phyloP scores from a whole-genome alignment of 148 eudicot genomes.

The Vaccinium macrocarpon region DNA sequence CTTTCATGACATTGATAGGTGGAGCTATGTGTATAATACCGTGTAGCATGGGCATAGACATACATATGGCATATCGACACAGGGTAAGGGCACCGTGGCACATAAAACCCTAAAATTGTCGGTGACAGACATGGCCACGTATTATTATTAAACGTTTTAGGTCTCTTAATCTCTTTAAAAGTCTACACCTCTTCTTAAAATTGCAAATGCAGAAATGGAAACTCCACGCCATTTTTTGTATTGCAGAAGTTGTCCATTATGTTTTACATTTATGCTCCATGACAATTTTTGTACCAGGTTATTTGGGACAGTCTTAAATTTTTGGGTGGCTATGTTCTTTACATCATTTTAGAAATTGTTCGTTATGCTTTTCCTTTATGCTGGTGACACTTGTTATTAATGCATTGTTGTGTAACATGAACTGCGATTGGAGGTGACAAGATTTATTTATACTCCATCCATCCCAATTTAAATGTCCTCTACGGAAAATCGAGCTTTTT shows the following conservation, averaged over 20 bases:
- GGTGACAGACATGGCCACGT: not conserved
- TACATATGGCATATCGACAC: not conserved
- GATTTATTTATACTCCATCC: not conserved
- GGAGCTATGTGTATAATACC: not conserved
- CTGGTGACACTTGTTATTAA: not conserved
- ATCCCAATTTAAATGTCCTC: no score
- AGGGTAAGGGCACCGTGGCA: not conserved
- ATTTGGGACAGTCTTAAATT: not conserved
- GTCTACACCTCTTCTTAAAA: not conserved
- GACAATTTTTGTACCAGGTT: not conserved
- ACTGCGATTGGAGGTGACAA: not conserved
- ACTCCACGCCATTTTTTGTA: not conserved
- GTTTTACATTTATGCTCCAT: no score
- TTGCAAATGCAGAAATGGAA: not conserved
- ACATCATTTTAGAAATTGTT: not conserved
- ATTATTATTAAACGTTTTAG: not conserved
- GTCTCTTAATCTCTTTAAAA: not conserved
- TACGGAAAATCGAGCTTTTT: no score
- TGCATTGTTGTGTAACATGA: not conserved
- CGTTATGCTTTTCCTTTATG: not conserved
- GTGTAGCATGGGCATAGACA: not conserved
- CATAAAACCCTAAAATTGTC: not conserved
- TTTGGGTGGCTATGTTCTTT: not conserved
- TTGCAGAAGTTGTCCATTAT: no score
- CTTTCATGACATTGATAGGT: not conserved